Percentiles rank a stretch among this genome's conserved stretches.
Conservation (phyloP, 345 rosid genomes). For the Barbarea vulgaris region DNA sequence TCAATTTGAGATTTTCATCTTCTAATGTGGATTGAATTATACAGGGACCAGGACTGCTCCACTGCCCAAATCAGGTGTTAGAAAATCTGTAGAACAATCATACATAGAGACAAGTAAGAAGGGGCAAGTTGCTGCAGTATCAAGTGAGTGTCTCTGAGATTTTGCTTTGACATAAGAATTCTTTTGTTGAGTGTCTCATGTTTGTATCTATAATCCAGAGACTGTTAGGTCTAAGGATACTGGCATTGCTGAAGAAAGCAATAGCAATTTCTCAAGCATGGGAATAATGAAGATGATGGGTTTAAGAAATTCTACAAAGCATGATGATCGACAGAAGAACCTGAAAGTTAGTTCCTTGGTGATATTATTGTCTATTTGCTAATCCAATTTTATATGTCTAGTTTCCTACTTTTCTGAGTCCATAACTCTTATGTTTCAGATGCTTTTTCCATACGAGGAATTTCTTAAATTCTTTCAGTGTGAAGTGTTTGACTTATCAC, state of each 20-base stretch:
- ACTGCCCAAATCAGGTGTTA: constrained; percentile 41
- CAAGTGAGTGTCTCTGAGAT: constrained; percentile 41
- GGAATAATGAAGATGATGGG: constrained; percentile 66
- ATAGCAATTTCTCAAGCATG: constrained; percentile 43
- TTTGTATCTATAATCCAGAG: constrained; percentile 42
- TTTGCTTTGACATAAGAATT: constrained; percentile 13
- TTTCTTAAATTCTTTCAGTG: constrained; percentile 69
- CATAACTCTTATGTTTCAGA: constrained; percentile 27
- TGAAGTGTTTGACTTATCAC: constrained; percentile 61
- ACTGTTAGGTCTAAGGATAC: constrained; percentile 39
- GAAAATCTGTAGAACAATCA: constrained; percentile 44
- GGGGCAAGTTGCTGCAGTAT: constrained; percentile 44
- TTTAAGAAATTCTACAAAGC: constrained; percentile 57
- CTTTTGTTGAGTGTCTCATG: constrained; percentile 22
- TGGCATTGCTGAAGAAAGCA: constrained; percentile 41
- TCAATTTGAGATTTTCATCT: neutral
- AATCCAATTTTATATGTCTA: neutral
- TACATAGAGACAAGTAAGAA: constrained; percentile 48
- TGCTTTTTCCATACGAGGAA: constrained; percentile 74
- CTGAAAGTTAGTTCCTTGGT: constrained; percentile 49
- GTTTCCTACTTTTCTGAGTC: constrained; percentile 21
- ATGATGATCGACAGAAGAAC: constrained; percentile 48
- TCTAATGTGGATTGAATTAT: constrained; percentile 31
- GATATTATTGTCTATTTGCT: constrained; percentile 13
- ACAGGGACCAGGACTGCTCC: constrained; percentile 41